These are phyloP conservation scores for Tulasnella sp. DNA, from an alignment of 768 basidiomycete genomes.

Conservation along the genomic window DNA sequence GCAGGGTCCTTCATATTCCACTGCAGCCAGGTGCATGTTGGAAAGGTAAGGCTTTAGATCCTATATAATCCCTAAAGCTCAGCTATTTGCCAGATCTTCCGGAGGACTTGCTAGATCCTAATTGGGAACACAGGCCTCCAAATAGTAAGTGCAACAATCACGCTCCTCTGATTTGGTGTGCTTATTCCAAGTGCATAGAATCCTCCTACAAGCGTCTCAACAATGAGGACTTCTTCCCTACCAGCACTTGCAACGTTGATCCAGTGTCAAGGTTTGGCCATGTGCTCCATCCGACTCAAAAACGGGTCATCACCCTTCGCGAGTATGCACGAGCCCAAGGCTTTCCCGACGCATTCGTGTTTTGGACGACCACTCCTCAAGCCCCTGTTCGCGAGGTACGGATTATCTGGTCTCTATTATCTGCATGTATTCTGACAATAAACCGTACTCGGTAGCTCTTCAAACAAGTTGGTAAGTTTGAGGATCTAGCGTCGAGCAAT, in stretches of 20 bases:
- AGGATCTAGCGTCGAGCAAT: not conserved
- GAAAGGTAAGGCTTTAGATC: not conserved
- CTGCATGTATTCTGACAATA: not conserved
- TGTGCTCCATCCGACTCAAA: conserved; percentile 32
- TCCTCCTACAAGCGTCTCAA: not conserved
- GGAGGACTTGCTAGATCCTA: not conserved
- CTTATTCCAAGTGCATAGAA: not conserved
- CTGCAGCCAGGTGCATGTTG: not conserved
- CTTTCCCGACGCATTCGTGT: conserved; percentile 58
- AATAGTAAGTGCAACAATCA: not conserved
- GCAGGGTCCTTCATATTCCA: not conserved
- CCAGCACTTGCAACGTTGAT: not conserved
- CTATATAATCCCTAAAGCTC: not conserved
- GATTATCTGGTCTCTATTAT: conserved; percentile 2
- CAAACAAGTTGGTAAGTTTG: conserved; percentile 8
- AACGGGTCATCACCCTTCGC: conserved; percentile 50
- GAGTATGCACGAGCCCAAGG: conserved; percentile 69
- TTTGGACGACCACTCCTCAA: conserved; percentile 35
- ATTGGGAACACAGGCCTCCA: not conserved
- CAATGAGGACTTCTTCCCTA: not conserved
- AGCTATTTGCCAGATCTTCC: not conserved
- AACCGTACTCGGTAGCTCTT: not conserved
- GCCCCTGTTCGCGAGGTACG: conserved; percentile 37
- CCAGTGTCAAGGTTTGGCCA: conserved; percentile 1
- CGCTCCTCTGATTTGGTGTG: not conserved